Evolutionary conservation across 2,329 filamentous ascomycete species (phyloP).

Genomic region (Hyphodiscus sp.): DNA sequence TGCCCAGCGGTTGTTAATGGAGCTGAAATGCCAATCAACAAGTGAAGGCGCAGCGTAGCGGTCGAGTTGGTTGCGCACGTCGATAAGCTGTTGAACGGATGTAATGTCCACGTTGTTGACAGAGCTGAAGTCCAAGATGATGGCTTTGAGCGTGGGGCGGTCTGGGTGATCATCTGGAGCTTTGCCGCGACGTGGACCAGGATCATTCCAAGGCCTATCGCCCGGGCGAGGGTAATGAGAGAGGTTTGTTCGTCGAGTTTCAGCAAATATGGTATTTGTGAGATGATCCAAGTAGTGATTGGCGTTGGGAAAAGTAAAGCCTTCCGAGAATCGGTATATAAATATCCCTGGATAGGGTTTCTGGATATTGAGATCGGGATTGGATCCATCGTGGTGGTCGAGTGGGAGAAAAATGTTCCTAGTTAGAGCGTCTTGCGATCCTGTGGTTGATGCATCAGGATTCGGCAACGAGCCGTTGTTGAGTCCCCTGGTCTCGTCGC

Average conservation of each 20-base stretch:
- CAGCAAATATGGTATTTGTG: slow-evolving; percentile 56
- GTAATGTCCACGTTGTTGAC: slow-evolving; percentile 95
- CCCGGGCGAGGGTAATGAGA: slow-evolving; percentile 57
- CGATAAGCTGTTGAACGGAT: slow-evolving; percentile 85
- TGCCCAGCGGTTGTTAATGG: slow-evolving; percentile 89
- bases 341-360: slow-evolving; percentile 87
- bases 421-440: slow-evolving; percentile 38
- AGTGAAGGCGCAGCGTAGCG: slow-evolving; percentile 70
- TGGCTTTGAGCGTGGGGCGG: slow-evolving; percentile 71
- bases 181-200: slow-evolving; percentile 59
- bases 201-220: slow-evolving; percentile 93
- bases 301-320: slow-evolving; percentile 94
- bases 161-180: slow-evolving; percentile 39
- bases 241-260: slow-evolving; percentile 71
- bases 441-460: slow-evolving; percentile 14
- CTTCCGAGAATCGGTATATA: slow-evolving; percentile 91
- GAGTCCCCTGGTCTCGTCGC: slow-evolving; percentile 47
- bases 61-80: slow-evolving; percentile 91
- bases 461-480: slow-evolving; percentile 41
- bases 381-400: slow-evolving; percentile 82
- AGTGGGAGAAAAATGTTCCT: slow-evolving; percentile 85
- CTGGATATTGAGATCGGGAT: slow-evolving; percentile 73
- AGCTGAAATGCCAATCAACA: slow-evolving; percentile 95
- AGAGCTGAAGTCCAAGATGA: slow-evolving; percentile 88
- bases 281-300: slow-evolving; percentile 82